These are phyloP conservation scores for Aethionema arabicum DNA, from an alignment of 345 rosid genomes.

Conservation along the genomic window DNA sequence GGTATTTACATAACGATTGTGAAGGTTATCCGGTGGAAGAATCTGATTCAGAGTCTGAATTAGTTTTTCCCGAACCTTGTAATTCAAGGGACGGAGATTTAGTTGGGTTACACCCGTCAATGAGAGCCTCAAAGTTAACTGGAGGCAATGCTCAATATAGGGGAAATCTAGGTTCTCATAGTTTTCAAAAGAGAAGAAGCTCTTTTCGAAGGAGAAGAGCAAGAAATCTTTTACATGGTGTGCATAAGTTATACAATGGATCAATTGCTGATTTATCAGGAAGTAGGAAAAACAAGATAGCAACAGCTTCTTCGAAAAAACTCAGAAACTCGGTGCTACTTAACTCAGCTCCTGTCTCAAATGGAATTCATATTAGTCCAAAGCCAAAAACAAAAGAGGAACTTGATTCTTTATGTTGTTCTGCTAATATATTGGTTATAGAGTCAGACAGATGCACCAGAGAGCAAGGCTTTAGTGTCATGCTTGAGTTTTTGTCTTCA, in stretches of 20 bases:
- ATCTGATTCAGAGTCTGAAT: constrained; percentile 27
- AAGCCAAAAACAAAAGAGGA: constrained; percentile 36
- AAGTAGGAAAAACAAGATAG: constrained; percentile 54
- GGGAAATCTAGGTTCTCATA: constrained; percentile 50
- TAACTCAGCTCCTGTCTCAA: constrained; percentile 38
- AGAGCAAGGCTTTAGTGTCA: constrained; percentile 59
- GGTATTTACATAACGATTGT: constrained; percentile 29
- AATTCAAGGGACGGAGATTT: constrained; percentile 33
- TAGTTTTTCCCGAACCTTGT: constrained; percentile 23
- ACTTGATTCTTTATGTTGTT: constrained; percentile 49
- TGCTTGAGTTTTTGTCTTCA: constrained; percentile 55
- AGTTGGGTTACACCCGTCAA: constrained; percentile 44
- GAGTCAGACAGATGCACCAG: constrained; percentile 69
- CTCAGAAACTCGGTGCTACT: constrained; percentile 47
- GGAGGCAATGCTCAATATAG: constrained; percentile 49
- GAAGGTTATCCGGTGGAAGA: constrained; percentile 33
- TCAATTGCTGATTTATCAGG: constrained; percentile 56
- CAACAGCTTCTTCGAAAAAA: constrained; percentile 47
- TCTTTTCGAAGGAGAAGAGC: constrained; percentile 64
- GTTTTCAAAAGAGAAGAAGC: constrained; percentile 76
- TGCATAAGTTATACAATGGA: constrained; percentile 52
- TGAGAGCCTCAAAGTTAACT: constrained; percentile 50
- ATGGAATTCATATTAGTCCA: constrained; percentile 38
- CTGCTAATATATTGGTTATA: constrained; percentile 55
- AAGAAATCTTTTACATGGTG: constrained; percentile 48